phyloP scores from a whole-genome alignment of 2,329 filamentous ascomycete genomes.

The Colletotrichum tabaci region DNA sequence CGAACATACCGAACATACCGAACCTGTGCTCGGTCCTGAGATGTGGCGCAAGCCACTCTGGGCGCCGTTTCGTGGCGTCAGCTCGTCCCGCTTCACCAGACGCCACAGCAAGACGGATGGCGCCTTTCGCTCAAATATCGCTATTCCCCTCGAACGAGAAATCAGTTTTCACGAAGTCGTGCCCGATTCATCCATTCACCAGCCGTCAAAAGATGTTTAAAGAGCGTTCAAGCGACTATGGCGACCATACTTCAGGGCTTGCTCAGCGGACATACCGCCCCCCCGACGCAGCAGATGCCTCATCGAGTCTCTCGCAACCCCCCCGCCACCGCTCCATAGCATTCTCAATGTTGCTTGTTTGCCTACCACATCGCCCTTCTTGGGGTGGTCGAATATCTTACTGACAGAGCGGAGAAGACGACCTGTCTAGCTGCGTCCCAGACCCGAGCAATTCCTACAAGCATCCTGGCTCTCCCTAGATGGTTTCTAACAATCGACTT shows the following conservation, averaged over 20 bases:
- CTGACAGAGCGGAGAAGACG: no score
- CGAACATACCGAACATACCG: background rate
- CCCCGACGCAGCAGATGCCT: background rate
- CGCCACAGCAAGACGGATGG: background rate
- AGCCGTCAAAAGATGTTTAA: background rate
- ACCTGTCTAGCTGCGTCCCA: background rate
- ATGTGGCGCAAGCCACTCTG: constrained; percentile 22
- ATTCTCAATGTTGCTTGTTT: background rate
- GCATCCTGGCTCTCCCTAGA: background rate
- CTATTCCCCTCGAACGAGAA: background rate
- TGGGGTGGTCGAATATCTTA: background rate
- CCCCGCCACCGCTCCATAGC: background rate
- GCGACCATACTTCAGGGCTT: background rate
- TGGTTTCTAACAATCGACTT: background rate
- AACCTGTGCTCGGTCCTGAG: background rate
- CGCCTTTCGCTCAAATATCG: background rate
- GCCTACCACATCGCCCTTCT: background rate
- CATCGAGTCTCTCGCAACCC: background rate
- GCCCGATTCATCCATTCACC: no score
- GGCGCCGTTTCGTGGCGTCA: constrained; percentile 19
- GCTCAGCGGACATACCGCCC: background rate
- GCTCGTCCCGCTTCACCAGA: background rate
- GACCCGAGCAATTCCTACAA: background rate
- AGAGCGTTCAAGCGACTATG: background rate
- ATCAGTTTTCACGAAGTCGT: background rate